Evolutionary conservation across 78 protist species (phyloP), one percentile per base, ranked within the genome.

Genomic region (Dictyostelium discoideum): DNA sequence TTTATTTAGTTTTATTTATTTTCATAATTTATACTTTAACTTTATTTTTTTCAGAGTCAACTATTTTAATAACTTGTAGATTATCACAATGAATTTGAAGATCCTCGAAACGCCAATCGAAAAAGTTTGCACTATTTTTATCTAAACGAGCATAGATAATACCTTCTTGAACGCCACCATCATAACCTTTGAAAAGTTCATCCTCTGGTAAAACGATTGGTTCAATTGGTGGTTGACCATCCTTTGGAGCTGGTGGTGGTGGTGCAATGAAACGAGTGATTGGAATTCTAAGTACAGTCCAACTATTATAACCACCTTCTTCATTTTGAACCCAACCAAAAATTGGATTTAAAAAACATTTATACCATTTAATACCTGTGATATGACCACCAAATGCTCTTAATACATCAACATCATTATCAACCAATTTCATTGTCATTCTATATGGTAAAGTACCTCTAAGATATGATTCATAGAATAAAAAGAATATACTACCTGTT

Each of bases 401-500:
- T 22, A 80, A 20, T 3, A 85, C 37, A 22, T 82, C 94, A 5
- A 18, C 48, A 50, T 81, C 69, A 13, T 44, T 73, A 16, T 82
- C 26, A 26, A 90, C 63, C 8, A 4, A 3, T 18, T 50, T n/a
- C 94, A 90, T 90, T 32, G 84, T 77, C 57, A 65, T 67, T 57
- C 84, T 81, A 37, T 90, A 90, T 14, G 94, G 94, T 20, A 90
- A 18, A 14, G 94, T 77, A 26, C 26, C 10, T 50, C 94, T 32
- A 9, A 90, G 37, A 69, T 90, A 69, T 67, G 94, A 90, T 72
- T 90, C 94, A 50, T 82, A 90, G 22, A 90, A 90, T 44, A 90
- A 42, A 78, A 90, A 90, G 73, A 69, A 65, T n/a, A 90, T 44
- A 11, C 74, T 57, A 10, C 88, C 94, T 24, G 32, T 48, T 18